Evolutionary conservation across 345 rosid genomes (phyloP).

Genomic region (Syzygium aqueum): DNA sequence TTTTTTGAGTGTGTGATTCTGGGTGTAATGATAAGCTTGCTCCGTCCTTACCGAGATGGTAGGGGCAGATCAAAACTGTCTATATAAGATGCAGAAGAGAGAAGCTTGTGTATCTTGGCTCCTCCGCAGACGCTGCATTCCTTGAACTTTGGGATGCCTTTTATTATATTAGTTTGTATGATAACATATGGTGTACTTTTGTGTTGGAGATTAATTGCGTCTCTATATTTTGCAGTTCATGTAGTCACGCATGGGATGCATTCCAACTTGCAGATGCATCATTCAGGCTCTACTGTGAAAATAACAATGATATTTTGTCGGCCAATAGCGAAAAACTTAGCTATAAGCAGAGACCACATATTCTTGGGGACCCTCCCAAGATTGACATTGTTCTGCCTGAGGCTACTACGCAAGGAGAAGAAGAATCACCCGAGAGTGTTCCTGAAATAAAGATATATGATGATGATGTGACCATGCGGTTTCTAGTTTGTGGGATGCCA

Average conservation of each 20-base stretch:
- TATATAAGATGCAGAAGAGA: background rate
- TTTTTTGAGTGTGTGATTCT: background rate
- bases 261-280: conserved; percentile 90
- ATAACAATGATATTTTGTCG: conserved; percentile 22
- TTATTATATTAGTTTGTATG: background rate
- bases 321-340: conserved; percentile 34
- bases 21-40: background rate
- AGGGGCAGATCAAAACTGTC: background rate
- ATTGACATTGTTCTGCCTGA: conserved; percentile 59
- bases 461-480: conserved; percentile 75
- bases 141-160: background rate
- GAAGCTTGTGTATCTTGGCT: background rate
- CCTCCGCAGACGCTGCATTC: background rate
- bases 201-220: background rate
- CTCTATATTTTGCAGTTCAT: conserved; percentile 53
- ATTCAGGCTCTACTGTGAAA: conserved; percentile 60
- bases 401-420: conserved; percentile 61
- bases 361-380: conserved; percentile 94
- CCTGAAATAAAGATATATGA: conserved; percentile 90
- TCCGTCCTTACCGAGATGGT: background rate
- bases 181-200: background rate
- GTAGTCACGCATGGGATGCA: conserved; percentile 88
- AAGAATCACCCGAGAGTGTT: conserved; percentile 57
- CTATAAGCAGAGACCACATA: conserved; percentile 45
- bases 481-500: conserved; percentile 84